Evolutionary conservation across 768 basidiomycete genomes (phyloP).

Genomic region (Auricularia auricula-judae): DNA sequence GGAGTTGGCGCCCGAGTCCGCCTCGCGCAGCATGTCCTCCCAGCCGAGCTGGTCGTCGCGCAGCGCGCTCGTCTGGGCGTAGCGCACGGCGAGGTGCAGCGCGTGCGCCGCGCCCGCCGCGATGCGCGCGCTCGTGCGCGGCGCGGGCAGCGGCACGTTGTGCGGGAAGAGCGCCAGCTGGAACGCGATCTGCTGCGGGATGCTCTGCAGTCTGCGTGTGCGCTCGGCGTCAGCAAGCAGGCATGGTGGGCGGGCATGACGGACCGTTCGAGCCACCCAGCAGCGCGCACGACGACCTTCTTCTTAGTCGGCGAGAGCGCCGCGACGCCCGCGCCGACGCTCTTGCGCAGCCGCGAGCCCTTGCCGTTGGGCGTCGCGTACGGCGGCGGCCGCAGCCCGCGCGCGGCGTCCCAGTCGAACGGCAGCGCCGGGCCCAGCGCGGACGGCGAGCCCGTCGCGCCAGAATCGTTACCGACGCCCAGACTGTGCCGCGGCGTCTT

Average conservation of each 20-base stretch:
- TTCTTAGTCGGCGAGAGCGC: background rate
- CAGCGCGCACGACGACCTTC: background rate
- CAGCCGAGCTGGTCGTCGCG: constrained; percentile 63
- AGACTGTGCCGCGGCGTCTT: background rate
- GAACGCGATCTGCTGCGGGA: constrained; percentile 66
- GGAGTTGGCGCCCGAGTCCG: constrained; percentile 40
- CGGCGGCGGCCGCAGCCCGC: constrained; percentile 58
- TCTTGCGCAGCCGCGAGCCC: constrained; percentile 3
- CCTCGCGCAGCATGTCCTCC: constrained; percentile 69
- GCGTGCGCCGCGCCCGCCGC: constrained; percentile 57
- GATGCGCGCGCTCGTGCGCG: constrained; percentile 53
- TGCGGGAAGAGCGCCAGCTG: constrained; percentile 75
- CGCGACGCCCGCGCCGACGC: constrained; percentile 23
- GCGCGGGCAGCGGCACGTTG: constrained; percentile 62
- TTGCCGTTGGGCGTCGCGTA: constrained; percentile 39
- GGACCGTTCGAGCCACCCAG: background rate
- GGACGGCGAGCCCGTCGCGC: background rate
- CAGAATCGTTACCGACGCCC: background rate
- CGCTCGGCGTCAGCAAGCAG: too few species aligned
- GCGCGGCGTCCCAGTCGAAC: constrained; percentile 82
- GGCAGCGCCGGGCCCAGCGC: background rate
- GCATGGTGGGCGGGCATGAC: background rate
- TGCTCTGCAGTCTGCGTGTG: constrained; percentile 26
- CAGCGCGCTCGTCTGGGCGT: constrained; percentile 43
- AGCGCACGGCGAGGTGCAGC: constrained; percentile 53